Percentiles rank a stretch among this genome's conserved stretches.
Evolutionary conservation across 75 land plant species (phyloP).

Genomic region (Gnetum montanum): DNA sequence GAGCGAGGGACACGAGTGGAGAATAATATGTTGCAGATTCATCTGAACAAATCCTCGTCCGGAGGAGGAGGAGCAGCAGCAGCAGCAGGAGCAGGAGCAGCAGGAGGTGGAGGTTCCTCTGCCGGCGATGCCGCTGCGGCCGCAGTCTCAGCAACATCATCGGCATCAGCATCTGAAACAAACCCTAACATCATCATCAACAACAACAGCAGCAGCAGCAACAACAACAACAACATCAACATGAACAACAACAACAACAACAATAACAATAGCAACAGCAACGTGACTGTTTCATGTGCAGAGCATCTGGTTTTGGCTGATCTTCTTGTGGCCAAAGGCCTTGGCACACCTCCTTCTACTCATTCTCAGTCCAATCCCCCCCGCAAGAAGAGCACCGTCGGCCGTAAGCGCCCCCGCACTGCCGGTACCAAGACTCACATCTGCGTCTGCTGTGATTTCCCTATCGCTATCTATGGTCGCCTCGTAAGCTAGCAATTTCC

Average conservation of each 20-base stretch:
- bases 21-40: too few relatives aligned
- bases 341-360: slow-evolving; percentile 11
- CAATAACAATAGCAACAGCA: too few relatives aligned
- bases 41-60: background rate
- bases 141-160: slow-evolving; percentile 3
- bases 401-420: slow-evolving; percentile 29
- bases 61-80: background rate
- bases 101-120: background rate
- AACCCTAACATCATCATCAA: too few relatives aligned
- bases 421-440: slow-evolving; percentile 37
- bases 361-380: slow-evolving; percentile 1
- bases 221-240: too few relatives aligned
- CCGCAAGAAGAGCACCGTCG: slow-evolving; percentile 12
- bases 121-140: slow-evolving; percentile 1
- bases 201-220: too few relatives aligned
- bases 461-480: slow-evolving; percentile 44
- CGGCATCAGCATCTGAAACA: background rate
- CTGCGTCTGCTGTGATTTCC: slow-evolving; percentile 38
- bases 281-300: slow-evolving; percentile 19
- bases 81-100: too few relatives aligned
- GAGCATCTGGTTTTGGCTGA: slow-evolving; percentile 25
- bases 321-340: slow-evolving; percentile 25
- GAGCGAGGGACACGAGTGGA: too few relatives aligned
- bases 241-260: too few relatives aligned
- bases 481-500: slow-evolving; percentile 20